Percentiles rank a stretch among this genome's conserved stretches.
phyloP scores from a whole-genome alignment of 2,329 filamentous ascomycete species.

The Neophaeococcomyces mojaviensis region DNA sequence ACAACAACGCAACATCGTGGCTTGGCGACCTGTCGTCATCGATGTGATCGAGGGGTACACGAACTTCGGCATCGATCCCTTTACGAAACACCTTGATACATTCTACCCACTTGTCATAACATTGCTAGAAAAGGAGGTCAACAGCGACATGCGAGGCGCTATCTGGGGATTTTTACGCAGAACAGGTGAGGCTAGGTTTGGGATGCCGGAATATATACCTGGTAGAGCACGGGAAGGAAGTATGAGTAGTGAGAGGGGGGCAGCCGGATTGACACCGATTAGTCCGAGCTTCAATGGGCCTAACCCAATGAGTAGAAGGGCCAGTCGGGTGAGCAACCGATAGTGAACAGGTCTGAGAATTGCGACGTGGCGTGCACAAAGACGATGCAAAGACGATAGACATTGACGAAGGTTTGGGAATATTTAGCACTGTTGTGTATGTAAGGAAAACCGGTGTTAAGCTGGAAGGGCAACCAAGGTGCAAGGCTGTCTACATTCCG shows the following conservation, averaged over 20 bases:
- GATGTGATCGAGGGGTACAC: constrained; percentile 92
- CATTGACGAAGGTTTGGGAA: too few species aligned
- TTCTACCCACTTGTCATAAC: constrained; percentile 87
- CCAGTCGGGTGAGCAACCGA: constrained; percentile 7
- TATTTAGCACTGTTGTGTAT: too few species aligned
- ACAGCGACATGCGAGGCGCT: constrained; percentile 66
- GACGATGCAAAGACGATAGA: too few species aligned
- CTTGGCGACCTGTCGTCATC: constrained; percentile 94
- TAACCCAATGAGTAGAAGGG: not conserved
- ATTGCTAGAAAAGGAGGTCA: constrained; percentile 73
- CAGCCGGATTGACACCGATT: not conserved
- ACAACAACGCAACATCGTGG: constrained; percentile 92
- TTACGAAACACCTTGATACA: constrained; percentile 66
- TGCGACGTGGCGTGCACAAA: too few species aligned
- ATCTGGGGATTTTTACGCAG: constrained; percentile 70
- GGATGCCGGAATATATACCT: constrained; percentile 31
- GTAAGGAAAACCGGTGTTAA: too few species aligned
- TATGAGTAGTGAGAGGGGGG: constrained; percentile 7
- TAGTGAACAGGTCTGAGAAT: constrained; percentile 1
- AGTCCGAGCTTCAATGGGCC: not conserved
- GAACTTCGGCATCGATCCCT: constrained; percentile 71
- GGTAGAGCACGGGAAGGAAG: constrained; percentile 18
- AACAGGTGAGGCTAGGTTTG: constrained; percentile 67
- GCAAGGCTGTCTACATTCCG: too few species aligned
- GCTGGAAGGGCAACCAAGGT: too few species aligned